Percentiles rank a stretch among this genome's conserved stretches.
These are phyloP conservation scores for Fusarium sp. DNA, from an alignment of 2,329 filamentous ascomycete species.

Conservation along the genomic window DNA sequence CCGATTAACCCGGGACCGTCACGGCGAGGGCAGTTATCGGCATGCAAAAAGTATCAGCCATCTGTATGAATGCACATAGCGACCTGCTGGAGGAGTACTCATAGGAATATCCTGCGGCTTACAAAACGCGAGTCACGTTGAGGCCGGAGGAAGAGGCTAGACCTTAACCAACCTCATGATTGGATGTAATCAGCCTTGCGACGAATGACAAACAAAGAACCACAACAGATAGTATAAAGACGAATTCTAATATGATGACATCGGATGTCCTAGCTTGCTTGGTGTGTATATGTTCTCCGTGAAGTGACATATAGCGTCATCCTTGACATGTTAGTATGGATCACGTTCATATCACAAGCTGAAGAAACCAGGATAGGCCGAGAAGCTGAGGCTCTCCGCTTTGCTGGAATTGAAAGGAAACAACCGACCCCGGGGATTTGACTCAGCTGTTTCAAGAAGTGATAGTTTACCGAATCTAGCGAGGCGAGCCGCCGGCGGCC, in stretches of 20 bases:
- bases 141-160: background rate
- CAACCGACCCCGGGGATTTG: background rate
- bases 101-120: background rate
- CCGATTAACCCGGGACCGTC: background rate
- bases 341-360: background rate
- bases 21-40: background rate
- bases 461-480: slow-evolving; percentile 11
- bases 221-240: background rate
- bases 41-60: slow-evolving; percentile 10
- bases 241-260: background rate
- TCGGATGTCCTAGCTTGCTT: background rate
- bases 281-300: background rate
- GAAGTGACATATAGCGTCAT: background rate
- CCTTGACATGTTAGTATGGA: background rate
- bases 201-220: slow-evolving; percentile 5
- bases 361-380: background rate
- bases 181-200: background rate
- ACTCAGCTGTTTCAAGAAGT: background rate
- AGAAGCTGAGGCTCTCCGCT: background rate
- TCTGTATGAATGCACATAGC: background rate
- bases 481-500: slow-evolving; percentile 29
- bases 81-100: background rate
- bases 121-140: slow-evolving; percentile 1
- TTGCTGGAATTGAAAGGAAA: background rate
- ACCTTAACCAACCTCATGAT: background rate